Evolutionary conservation across 2,329 filamentous ascomycete genomes (phyloP).

Genomic region (Xylariaceae sp.): DNA sequence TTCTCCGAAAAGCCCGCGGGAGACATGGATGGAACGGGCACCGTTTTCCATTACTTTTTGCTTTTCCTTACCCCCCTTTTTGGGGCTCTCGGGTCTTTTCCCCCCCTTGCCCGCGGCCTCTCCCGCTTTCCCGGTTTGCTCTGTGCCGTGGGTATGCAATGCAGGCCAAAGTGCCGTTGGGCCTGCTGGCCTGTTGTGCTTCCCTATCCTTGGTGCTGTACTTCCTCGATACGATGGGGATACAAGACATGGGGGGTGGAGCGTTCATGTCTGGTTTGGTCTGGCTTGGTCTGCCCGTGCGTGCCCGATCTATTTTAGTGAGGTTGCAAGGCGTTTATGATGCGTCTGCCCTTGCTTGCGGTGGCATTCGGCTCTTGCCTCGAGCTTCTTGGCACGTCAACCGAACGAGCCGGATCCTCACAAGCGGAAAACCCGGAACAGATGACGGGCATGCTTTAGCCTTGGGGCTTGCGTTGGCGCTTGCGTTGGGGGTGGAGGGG

Average conservation of each 20-base stretch:
- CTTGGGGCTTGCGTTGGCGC: too few relatives aligned
- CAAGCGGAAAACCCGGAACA: slow-evolving; percentile 20
- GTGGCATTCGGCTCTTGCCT: slow-evolving; percentile 10
- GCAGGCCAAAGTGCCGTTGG: background rate
- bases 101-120: background rate
- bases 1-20: slow-evolving; percentile 13
- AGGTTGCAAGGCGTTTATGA: slow-evolving; percentile 22
- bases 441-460: background rate
- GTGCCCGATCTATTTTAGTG: slow-evolving; percentile 22
- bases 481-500: background rate
- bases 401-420: slow-evolving; percentile 13
- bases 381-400: slow-evolving; percentile 12
- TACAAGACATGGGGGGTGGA: slow-evolving; percentile 16
- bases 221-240: slow-evolving; percentile 14
- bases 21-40: slow-evolving; percentile 2
- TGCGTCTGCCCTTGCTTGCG: slow-evolving; percentile 10
- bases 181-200: slow-evolving; percentile 3
- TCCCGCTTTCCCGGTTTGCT: slow-evolving; percentile 1
- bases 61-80: background rate
- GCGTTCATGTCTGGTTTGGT: slow-evolving; percentile 6
- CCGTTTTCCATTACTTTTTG: background rate
- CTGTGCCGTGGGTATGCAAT: slow-evolving; percentile 5
- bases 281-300: background rate
- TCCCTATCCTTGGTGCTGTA: slow-evolving; percentile 11
- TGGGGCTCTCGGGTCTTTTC: background rate